A percentile compares a stretch with the other conserved stretches of the same genome.
Conservation (phyloP, 2,329 filamentous ascomycete species). For the Lasiodiplodia sp. region DNA sequence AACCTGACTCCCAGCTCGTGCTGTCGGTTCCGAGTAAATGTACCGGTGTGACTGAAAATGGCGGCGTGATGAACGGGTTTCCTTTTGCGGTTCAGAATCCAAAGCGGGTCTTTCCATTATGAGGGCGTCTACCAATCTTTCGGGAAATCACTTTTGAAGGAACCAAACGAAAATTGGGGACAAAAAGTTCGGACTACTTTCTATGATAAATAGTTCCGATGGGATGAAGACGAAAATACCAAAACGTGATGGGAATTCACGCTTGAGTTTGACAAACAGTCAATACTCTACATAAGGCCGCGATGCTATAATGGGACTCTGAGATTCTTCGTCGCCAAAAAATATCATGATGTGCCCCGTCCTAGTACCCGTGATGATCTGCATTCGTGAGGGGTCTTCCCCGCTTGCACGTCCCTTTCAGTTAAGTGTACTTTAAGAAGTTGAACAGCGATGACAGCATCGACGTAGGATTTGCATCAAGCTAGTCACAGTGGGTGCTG, state of each 20-base stretch:
- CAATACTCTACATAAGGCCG: slow-evolving; percentile 17
- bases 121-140: slow-evolving; percentile 21
- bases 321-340: slow-evolving; percentile 13
- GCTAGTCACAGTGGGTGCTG: too few relatives aligned
- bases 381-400: not conserved
- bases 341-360: not conserved
- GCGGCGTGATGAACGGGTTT: slow-evolving; percentile 29
- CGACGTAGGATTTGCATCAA: not conserved
- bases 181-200: slow-evolving; percentile 18
- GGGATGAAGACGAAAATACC: slow-evolving; percentile 27
- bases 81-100: slow-evolving; percentile 27
- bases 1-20: slow-evolving; percentile 15
- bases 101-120: slow-evolving; percentile 28
- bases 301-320: slow-evolving; percentile 2
- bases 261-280: slow-evolving; percentile 16
- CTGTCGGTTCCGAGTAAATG: slow-evolving; percentile 28
- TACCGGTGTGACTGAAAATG: slow-evolving; percentile 23
- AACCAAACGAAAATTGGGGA: slow-evolving; percentile 21
- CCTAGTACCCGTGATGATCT: slow-evolving; percentile 2
- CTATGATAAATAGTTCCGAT: slow-evolving; percentile 14
- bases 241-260: slow-evolving; percentile 23
- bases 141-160: slow-evolving; percentile 2
- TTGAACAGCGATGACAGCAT: not conserved
- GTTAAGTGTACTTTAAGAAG: not conserved
- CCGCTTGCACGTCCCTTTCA: not conserved